Evolutionary conservation across 345 rosid genomes (phyloP).

Genomic region (Gossypium sturtianum): DNA sequence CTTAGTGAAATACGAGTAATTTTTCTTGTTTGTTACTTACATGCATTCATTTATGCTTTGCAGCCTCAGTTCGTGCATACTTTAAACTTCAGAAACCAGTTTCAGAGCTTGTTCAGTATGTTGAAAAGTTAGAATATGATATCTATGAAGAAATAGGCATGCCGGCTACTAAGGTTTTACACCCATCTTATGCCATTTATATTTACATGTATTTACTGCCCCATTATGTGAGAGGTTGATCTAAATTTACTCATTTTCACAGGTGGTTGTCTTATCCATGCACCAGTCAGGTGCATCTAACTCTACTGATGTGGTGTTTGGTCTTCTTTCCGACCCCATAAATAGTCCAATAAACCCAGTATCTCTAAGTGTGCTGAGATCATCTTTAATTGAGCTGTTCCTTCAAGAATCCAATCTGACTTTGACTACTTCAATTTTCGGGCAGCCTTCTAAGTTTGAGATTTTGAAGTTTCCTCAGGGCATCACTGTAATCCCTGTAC

Average conservation of each 20-base stretch:
- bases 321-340: constrained; percentile 48
- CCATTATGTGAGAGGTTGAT: not conserved
- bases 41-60: not conserved
- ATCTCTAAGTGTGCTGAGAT: constrained; percentile 45
- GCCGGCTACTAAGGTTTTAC: constrained; percentile 51
- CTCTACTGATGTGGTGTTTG: constrained; percentile 63
- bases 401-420: constrained; percentile 50
- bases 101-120: constrained; percentile 10
- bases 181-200: constrained; percentile 10
- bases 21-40: not conserved
- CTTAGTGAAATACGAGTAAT: not conserved
- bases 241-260: constrained; percentile 23
- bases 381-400: constrained; percentile 58
- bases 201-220: not conserved
- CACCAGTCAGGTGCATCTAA: constrained; percentile 45
- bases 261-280: constrained; percentile 83
- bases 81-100: constrained; percentile 14
- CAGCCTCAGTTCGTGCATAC: constrained; percentile 15
- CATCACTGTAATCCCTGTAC: constrained; percentile 49
- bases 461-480: constrained; percentile 76
- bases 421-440: constrained; percentile 48
- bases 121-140: constrained; percentile 27
- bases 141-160: constrained; percentile 51
- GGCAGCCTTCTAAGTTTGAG: constrained; percentile 55
- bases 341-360: constrained; percentile 32